A percentile compares a stretch with the other conserved stretches of the same genome.
These are phyloP conservation scores for Nevesoporus exiguus DNA, from an alignment of 768 basidiomycete species.

Conservation along the genomic window DNA sequence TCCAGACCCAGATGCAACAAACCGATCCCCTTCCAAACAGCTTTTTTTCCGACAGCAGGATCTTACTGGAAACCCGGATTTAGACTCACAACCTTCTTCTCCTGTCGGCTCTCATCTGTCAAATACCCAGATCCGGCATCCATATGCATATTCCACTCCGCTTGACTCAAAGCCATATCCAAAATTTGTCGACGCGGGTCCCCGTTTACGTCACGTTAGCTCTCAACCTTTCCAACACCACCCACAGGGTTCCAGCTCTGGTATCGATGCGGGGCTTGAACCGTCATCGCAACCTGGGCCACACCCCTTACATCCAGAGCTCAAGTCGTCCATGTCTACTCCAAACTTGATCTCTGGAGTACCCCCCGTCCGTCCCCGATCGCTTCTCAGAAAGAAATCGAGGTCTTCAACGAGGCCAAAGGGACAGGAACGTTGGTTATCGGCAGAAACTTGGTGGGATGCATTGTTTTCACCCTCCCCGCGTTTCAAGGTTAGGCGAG, in stretches of 20 bases:
- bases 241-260: conserved; percentile 5
- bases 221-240: conserved; percentile 24
- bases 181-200: not conserved
- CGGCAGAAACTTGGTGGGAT: conserved; percentile 80
- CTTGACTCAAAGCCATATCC: conserved; percentile 5
- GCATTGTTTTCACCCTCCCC: conserved; percentile 75
- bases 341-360: conserved; percentile 52
- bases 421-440: conserved; percentile 62
- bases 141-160: conserved; percentile 47
- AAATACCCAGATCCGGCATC: conserved; percentile 39
- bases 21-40: conserved; percentile 14
- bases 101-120: conserved; percentile 14
- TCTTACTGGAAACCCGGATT: conserved; percentile 15
- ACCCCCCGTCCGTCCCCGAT: conserved; percentile 8
- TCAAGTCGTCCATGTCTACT: conserved; percentile 61
- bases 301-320: not conserved
- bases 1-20: conserved; percentile 12
- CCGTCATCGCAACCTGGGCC: not conserved
- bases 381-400: conserved; percentile 21
- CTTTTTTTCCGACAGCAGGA: conserved; percentile 18
- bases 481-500: conserved; percentile 53
- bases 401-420: conserved; percentile 31
- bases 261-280: not conserved
- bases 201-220: conserved; percentile 18
- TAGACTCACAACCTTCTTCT: conserved; percentile 17